Base-by-base conservation (phyloP, 495 filamentous ascomycete genomes). In the Lophiostoma macrostomum region DNA sequence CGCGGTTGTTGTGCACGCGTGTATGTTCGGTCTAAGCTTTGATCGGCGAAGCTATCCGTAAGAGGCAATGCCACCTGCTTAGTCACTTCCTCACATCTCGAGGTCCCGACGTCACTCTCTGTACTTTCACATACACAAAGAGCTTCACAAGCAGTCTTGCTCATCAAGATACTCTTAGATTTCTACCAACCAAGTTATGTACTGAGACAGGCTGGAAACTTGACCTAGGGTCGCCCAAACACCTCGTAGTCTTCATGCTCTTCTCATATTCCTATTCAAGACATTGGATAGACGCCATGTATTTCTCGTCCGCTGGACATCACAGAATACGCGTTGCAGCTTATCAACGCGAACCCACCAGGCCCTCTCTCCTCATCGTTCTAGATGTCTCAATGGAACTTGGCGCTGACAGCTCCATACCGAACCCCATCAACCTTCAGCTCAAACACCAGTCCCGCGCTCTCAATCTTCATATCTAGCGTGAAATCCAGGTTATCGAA, bases 401-500 rank as follows among this genome's bases (percentile, higher is more conserved):
- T 82, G 0, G 84, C 83, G 50, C 80, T 78, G n/a, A 87, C 85
- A 50, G 77, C 68, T 14, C 84, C 85, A 71, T 87, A 88, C 60
- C 82, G 66, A 31, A 86, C 80, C 3, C 84, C 83, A 60, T 87
- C 84, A 23, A 88, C 84, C 65, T 82, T 84, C 40, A 88, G 63
- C 70, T 86, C 83, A 69, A 88, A 87, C 25, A 81, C 76, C 55
- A 88, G 58, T 8, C 82, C 81, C 0, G 84, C 85, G 48, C 80
- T 84, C 56, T 87, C 82, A 24, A 87, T 84, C 48, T 80, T 81
- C 80, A 88, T 83, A 67, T 87, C 83, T 18, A 88, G 76, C 8
- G 80, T 83, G 58, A 88, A 88, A 57, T 88, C 85, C 48, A 88
- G 67, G 55, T 85, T 87, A 60, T 86, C 80, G 61, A 87, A 88